Conservation (phyloP, 305 asterid species). For the Solanum hybrid region DNA sequence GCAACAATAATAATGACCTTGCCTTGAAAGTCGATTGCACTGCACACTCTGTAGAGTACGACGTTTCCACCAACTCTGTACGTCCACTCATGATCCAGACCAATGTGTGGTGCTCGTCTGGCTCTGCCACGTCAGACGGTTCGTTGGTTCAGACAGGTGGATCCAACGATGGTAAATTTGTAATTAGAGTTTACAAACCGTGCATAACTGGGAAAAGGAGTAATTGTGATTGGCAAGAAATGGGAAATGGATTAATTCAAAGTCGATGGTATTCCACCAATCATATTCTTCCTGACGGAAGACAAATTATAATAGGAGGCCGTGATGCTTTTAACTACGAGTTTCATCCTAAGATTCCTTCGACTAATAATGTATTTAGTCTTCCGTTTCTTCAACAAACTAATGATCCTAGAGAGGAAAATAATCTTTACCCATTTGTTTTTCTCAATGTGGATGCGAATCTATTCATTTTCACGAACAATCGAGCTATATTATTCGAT, state of each 20-base stretch:
- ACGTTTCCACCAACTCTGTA: constrained; percentile 1
- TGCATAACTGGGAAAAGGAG: not conserved
- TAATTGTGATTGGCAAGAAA: constrained; percentile 49
- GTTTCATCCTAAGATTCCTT: constrained; percentile 25
- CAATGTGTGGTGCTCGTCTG: constrained; percentile 17
- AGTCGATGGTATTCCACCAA: constrained; percentile 26
- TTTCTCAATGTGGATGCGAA: constrained; percentile 28
- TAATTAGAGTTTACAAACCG: not conserved
- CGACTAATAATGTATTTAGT: not conserved
- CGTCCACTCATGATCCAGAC: constrained; percentile 17
- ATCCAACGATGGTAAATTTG: not conserved
- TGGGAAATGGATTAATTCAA: constrained; percentile 12
- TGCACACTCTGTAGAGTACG: constrained; percentile 16
- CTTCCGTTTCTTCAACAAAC: constrained; percentile 30
- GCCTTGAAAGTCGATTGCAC: constrained; percentile 9
- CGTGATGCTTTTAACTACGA: constrained; percentile 3
- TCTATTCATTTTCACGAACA: constrained; percentile 13
- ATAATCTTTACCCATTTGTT: constrained; percentile 45
- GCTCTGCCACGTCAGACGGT: constrained; percentile 6
- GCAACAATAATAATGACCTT: not conserved
- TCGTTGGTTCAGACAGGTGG: constrained; percentile 14
- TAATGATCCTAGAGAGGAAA: constrained; percentile 24
- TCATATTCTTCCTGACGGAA: constrained; percentile 5
- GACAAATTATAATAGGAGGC: constrained; percentile 13
- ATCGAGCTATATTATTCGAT: constrained; percentile 35